Base-by-base conservation (phyloP, 805 yeast genomes). In the Nakazawaea anatomiae region DNA sequence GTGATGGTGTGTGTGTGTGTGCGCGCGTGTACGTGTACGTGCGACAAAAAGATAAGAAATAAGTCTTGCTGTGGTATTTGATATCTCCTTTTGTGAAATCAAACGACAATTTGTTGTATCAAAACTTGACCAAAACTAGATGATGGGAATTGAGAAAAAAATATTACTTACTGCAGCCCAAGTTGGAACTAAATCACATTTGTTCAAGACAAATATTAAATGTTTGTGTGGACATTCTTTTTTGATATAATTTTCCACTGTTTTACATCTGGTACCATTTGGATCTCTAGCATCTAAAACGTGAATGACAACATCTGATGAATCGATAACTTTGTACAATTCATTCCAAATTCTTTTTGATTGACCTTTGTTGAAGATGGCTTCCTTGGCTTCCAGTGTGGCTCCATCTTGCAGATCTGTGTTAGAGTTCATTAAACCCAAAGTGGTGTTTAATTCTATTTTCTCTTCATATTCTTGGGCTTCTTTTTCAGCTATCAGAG, bases 281-380 rank as follows among this genome's bases (percentile, higher is more conserved):
- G 99, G 99, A 72, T 92, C 97, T 71, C 99, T 84, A 2, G 99
- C 99, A 71, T 92, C 99, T 51, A 92, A 73, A 28, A 94, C 99
- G 61, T 94, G 97, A 54, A 92, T 87, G 39, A 92, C 96, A 42
- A 92, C 97, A 73, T 92, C 99, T 0, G 97, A 89, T 9, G 98
- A 92, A 69, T 92, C 99, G 59, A 92, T 90, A 46, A 92, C 99
- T 66, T 92, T 92, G 70, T 94, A 92, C 54, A 92, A 76, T 68
- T 92, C 99, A 68, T 94, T 94, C 99, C 99, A 92, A 59, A 92
- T 92, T 74, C 99, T 87, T 72, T 92, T 92, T 45, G 97, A 90
- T 73, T 92, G 99, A 61, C 99, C 99, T 68, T 92, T 92, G 65
- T 86, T 83, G 76, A 92, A 92, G 68, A 92, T 91, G 54, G 94